phyloP scores from a whole-genome alignment of 1,284 basidiomycete genomes.

The Leccinum subrobustum region DNA sequence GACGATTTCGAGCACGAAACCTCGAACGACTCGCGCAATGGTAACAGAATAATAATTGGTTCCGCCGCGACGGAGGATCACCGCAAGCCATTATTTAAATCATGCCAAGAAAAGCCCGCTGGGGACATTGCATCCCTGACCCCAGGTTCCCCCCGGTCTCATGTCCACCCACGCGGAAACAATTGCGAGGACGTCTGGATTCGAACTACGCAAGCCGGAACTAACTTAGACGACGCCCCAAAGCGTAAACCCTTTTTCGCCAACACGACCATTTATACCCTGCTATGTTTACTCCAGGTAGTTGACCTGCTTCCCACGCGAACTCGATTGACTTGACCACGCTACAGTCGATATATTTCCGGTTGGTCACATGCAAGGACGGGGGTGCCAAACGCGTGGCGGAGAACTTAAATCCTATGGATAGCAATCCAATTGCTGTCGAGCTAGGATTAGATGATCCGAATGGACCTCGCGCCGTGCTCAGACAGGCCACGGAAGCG shows the following conservation, averaged over 20 bases:
- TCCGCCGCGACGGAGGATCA: slow-evolving; percentile 66
- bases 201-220: slow-evolving; percentile 40
- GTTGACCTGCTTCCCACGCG: slow-evolving; percentile 1
- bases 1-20: slow-evolving; percentile 45
- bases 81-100: slow-evolving; percentile 76
- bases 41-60: slow-evolving; percentile 46
- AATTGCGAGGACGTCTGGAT: slow-evolving; percentile 58
- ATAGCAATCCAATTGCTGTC: slow-evolving; percentile 70
- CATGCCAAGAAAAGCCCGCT: slow-evolving; percentile 55
- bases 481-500: slow-evolving; percentile 61
- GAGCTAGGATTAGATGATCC: slow-evolving; percentile 75
- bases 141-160: slow-evolving; percentile 31
- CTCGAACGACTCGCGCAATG: slow-evolving; percentile 45
- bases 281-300: slow-evolving; percentile 87
- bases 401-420: slow-evolving; percentile 56
- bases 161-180: slow-evolving; percentile 32
- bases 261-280: slow-evolving; percentile 91
- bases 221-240: slow-evolving; percentile 26
- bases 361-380: slow-evolving; percentile 84
- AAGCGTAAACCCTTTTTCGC: slow-evolving; percentile 74
- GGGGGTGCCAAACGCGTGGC: slow-evolving; percentile 64
- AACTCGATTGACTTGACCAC: slow-evolving; percentile 6
- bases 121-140: slow-evolving; percentile 12
- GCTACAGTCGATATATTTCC: slow-evolving; percentile 82
- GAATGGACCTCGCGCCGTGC: slow-evolving; percentile 66